Evolutionary conservation across 2,329 filamentous ascomycete genomes (phyloP), one percentile per base, ranked within the genome.

Genomic region (Cercospora sp.): DNA sequence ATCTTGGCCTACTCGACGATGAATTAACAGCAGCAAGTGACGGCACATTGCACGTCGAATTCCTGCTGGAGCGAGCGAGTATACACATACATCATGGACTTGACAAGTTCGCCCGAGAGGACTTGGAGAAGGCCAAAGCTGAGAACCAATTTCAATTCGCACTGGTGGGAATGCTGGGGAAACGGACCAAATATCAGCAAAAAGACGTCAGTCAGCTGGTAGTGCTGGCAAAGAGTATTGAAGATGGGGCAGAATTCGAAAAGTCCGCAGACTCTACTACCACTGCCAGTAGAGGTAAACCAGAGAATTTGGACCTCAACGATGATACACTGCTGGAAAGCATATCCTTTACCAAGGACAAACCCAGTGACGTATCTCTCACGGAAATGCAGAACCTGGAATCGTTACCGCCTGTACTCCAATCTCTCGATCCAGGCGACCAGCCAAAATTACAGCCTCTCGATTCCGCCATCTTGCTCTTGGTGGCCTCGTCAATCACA

Each of bases 321-420:
- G 92, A 99, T 74, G 95, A 99, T 77, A 98, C 95, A 0, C 84
- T 99, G 0, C 84, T 98, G 1, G 95, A 99, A 77, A 87, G 89
- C 3, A 94, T 99, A 45, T 86, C 90, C 0, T 99, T 97, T 75
- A 86, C 87, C 0, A 64, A 64, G 26, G 86, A 89, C 64, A 82
- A 84, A 5, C 77, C 83, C 1, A 66, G 68, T 33, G 66, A 74
- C 16, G 61, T 67, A 20, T 64, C 70, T 28, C 77, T 80, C 9
- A 81, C 78, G 5, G 77, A 79, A 3, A 75, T 83, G 31, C 77
- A 83, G 28, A 80, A 83, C 5, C 79, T 83, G 39, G 81, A 82
- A 5, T 75, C 79, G 4, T 79, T 97, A 0, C 89, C 93, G 0
- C 69, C 83, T 1, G 80, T 84, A 3, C 81, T 99, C 31, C 84